Evolutionary conservation across 2,329 filamentous ascomycete species (phyloP), one percentile per base, ranked within the genome.

Genomic region (Trichoderma koningiopsis): DNA sequence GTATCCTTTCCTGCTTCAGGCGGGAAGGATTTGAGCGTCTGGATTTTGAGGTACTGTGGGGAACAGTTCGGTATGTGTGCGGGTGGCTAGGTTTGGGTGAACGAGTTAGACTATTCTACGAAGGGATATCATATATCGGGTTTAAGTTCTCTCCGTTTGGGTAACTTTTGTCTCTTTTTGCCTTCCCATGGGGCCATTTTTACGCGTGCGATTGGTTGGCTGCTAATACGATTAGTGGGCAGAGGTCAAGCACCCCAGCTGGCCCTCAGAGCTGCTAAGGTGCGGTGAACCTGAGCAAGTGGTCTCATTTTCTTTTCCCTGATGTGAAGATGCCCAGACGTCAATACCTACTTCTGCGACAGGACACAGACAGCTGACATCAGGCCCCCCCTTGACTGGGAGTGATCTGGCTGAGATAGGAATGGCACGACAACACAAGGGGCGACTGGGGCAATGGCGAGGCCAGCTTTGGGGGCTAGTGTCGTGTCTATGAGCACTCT

Each of bases 361-460:
- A 58, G 53, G 52, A 49, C 55, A 52, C 53, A 35, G 63, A 37
- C 56, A 67, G 68, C 56, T 62, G 63, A 67, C 63, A 67, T 57
- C 62, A 70, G 55, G 56, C 47, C 68, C 61, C 43, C 43, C 43
- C 43, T n/a, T 61, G 47, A 55, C 35, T 60, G 37, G 35, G 33
- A 24, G 43, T 67, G 56, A 62, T 31, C 33, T 58, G 57, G 57
- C 63, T 61, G 56, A 67, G 58, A 62, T 47, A 67, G 49, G 13
- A 43, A 52, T 58, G 68, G n/a, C 56, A 53, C 24, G 33, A 60
- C 55, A 33, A 52, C 47, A 24, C 14, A 35, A 61, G 31, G 56
- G 29, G 61, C 33, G 61, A 61, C 31, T 49, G n/a, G 29, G 27
- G 27, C 27, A 27, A 27, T 27, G 27, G 27, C 52, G 59, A 35